phyloP scores from a whole-genome alignment of 495 filamentous ascomycete species.

The Penicillium steckii region DNA sequence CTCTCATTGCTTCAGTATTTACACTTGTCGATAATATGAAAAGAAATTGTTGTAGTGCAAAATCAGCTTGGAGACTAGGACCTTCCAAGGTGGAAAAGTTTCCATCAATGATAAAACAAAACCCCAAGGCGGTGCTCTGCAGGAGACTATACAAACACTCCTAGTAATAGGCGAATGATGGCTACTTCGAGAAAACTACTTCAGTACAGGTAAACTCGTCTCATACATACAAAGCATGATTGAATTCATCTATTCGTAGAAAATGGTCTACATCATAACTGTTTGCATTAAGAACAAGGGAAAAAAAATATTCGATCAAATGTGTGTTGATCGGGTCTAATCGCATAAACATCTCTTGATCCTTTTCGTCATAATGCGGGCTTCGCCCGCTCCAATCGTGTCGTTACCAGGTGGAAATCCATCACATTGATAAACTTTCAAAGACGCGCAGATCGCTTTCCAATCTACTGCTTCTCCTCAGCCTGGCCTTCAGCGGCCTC shows the following conservation, averaged over 20 bases:
- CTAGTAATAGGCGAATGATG: too few species aligned
- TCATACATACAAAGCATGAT: conserved; percentile 9
- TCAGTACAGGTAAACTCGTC: background rate
- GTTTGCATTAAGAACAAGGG: conserved; percentile 24
- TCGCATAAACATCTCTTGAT: conserved; percentile 28
- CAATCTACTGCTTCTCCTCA: conserved; percentile 46
- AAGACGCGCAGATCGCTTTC: conserved; percentile 3
- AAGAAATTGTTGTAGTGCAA: too few species aligned
- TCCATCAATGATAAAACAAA: too few species aligned
- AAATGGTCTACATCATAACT: conserved; percentile 32
- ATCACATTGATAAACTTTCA: background rate
- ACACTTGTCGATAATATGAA: too few species aligned
- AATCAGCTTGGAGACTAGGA: too few species aligned
- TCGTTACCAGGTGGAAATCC: background rate
- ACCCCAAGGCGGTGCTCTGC: too few species aligned
- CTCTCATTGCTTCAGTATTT: too few species aligned
- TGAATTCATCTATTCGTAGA: conserved; percentile 29
- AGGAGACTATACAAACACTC: too few species aligned
- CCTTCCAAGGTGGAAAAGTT: too few species aligned
- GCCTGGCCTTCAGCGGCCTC: conserved; percentile 38
- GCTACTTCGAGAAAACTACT: background rate
- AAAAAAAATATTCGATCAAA: conserved; percentile 17
- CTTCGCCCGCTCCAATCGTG: conserved; percentile 6
- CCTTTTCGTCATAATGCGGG: conserved; percentile 30
- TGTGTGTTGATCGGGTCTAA: conserved; percentile 24